A percentile compares a stretch with the other conserved stretches of the same genome.
Conservation (phyloP, 768 basidiomycete species). For the Suillus ampliporus region DNA sequence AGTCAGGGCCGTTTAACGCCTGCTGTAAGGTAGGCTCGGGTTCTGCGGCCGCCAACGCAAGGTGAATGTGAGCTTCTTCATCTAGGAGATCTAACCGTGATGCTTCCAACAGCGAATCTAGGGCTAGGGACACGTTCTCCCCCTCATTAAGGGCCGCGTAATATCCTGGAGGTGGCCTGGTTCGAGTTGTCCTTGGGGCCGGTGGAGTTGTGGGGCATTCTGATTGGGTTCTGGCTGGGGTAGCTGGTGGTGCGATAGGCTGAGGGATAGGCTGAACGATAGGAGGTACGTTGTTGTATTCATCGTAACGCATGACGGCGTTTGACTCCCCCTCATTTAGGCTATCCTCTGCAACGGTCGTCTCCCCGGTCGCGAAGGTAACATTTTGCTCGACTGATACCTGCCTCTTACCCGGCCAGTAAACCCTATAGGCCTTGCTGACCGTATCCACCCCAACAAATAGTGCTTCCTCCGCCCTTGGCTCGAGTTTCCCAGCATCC, state of each 20-base stretch:
- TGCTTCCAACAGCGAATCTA: not conserved
- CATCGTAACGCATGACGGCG: too few species aligned
- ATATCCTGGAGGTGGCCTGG: not conserved
- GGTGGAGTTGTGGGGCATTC: too few species aligned
- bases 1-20: conserved; percentile 6
- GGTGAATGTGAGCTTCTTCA: not conserved
- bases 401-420: conserved; percentile 37
- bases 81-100: not conserved
- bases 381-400: conserved; percentile 41
- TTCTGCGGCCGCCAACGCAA: not conserved
- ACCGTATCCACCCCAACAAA: conserved; percentile 43
- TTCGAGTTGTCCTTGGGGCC: too few species aligned
- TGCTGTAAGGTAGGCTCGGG: conserved; percentile 4
- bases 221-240: too few species aligned
- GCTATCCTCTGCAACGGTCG: not conserved
- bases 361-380: conserved; percentile 6
- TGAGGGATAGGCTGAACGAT: not conserved
- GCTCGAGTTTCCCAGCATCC: conserved; percentile 30
- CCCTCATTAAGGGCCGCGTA: not conserved
- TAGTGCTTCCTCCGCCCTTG: conserved; percentile 26
- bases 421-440: conserved; percentile 39
- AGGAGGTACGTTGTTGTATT: too few species aligned
- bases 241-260: not conserved
- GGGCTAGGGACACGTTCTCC: not conserved
- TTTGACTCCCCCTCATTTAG: conserved; percentile 16